Evolutionary conservation across 331 rosid species (phyloP).

Genomic region (Quercus phellos): DNA sequence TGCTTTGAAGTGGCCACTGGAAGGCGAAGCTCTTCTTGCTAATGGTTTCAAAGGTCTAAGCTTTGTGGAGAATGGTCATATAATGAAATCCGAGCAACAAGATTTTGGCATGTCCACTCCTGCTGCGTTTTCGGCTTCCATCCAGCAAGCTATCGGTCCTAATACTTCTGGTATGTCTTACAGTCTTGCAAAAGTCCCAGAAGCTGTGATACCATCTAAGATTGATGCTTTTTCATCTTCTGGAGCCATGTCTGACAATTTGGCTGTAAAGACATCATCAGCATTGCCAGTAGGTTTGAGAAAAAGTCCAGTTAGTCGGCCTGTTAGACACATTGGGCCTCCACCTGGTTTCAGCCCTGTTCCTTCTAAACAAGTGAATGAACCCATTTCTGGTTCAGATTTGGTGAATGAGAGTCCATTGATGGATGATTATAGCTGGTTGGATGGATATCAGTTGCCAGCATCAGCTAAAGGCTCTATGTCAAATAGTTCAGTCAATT

Average conservation of each 20-base stretch:
- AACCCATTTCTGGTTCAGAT: conserved; percentile 39
- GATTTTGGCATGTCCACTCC: conserved; percentile 27
- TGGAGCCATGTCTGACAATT: conserved; percentile 32
- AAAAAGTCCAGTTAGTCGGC: conserved; percentile 70
- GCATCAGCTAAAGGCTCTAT: conserved; percentile 46
- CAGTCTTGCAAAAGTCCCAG: conserved; percentile 46
- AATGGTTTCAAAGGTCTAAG: conserved; percentile 57
- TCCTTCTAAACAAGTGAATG: conserved; percentile 55
- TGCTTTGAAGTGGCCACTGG: conserved; percentile 44
- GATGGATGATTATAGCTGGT: conserved; percentile 93
- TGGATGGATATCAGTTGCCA: conserved; percentile 94
- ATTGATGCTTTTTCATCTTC: conserved; percentile 38
- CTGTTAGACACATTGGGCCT: conserved; percentile 86
- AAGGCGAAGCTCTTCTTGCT: conserved; percentile 52
- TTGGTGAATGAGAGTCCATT: conserved; percentile 47
- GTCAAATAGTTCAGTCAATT: conserved; percentile 32
- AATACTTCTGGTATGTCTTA: conserved; percentile 25
- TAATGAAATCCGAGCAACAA: conserved; percentile 47
- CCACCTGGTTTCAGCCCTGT: conserved; percentile 86
- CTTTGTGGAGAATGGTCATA: conserved; percentile 62
- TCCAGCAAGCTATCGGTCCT: conserved; percentile 42
- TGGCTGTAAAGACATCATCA: conserved; percentile 30
- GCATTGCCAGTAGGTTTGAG: conserved; percentile 39
- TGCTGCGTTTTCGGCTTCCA: conserved; percentile 38
- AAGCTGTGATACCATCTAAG: conserved; percentile 35